Percentiles rank a stretch among this genome's conserved stretches.
These are phyloP conservation scores for Clonostachys chloroleuca DNA, from an alignment of 2,329 filamentous ascomycete species.

Conservation along the genomic window DNA sequence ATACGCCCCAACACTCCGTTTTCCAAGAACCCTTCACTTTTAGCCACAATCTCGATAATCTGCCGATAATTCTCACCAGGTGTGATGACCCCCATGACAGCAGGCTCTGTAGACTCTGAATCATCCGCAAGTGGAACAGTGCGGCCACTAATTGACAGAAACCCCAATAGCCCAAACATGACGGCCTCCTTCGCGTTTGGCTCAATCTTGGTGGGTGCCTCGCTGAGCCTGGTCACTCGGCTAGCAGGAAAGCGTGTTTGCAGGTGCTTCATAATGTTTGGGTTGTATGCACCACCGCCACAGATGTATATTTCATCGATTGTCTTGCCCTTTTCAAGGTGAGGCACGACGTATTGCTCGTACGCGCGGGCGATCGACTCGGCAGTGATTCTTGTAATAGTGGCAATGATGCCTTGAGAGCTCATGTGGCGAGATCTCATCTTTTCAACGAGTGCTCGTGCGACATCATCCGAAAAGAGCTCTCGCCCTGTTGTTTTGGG, in stretches of 20 bases:
- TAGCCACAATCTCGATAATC: slow-evolving; percentile 21
- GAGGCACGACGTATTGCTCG: not conserved
- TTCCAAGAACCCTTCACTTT: not conserved
- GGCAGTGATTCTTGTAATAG: slow-evolving; percentile 42
- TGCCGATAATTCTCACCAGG: slow-evolving; percentile 38
- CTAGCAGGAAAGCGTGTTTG: slow-evolving; percentile 39
- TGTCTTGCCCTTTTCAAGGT: slow-evolving; percentile 12
- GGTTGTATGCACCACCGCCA: slow-evolving; percentile 52
- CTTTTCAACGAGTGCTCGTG: slow-evolving; percentile 32
- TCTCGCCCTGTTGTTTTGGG: slow-evolving; percentile 44
- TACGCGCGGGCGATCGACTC: slow-evolving; percentile 33
- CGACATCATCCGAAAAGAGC: slow-evolving; percentile 41
- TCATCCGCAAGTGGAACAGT: slow-evolving; percentile 1
- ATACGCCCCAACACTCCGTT: not conserved
- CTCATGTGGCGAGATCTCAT: slow-evolving; percentile 25
- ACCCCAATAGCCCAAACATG: slow-evolving; percentile 26
- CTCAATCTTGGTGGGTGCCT: slow-evolving; percentile 39
- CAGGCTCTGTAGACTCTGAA: slow-evolving; percentile 30
- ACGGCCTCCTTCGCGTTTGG: slow-evolving; percentile 49
- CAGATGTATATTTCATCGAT: slow-evolving; percentile 55
- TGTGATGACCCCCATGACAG: slow-evolving; percentile 38
- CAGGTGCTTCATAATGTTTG: slow-evolving; percentile 51
- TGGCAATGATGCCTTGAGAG: slow-evolving; percentile 38
- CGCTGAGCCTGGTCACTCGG: slow-evolving; percentile 47
- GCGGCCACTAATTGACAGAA: slow-evolving; percentile 20